phyloP scores from a whole-genome alignment of 2,329 filamentous ascomycete species.

The Zymoseptoria ardabiliae region DNA sequence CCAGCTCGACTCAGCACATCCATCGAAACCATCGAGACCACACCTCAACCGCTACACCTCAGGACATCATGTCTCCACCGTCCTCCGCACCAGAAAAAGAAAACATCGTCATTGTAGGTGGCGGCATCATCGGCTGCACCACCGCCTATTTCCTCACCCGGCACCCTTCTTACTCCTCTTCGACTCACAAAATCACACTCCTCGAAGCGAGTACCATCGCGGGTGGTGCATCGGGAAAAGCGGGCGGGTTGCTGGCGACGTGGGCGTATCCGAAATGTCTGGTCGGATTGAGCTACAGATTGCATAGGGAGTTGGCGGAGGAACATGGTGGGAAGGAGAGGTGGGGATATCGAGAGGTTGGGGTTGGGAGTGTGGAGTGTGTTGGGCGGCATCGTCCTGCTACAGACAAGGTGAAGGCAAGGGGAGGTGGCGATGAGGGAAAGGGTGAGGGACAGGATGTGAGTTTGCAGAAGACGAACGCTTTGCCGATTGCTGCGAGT shows the following conservation, averaged over 20 bases:
- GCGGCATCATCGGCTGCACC: slow-evolving; percentile 86
- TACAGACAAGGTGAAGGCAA: slow-evolving; percentile 15
- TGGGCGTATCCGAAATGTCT: slow-evolving; percentile 84
- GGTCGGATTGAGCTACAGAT: slow-evolving; percentile 74
- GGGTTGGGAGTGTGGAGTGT: slow-evolving; percentile 61
- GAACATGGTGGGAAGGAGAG: slow-evolving; percentile 68
- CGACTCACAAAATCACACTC: slow-evolving; percentile 71
- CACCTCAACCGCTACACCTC: not conserved
- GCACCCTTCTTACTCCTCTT: slow-evolving; percentile 70
- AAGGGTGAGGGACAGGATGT: slow-evolving; percentile 34
- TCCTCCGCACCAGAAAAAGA: slow-evolving; percentile 9
- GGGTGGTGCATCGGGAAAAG: slow-evolving; percentile 89
- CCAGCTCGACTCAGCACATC: not conserved
- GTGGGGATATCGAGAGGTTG: slow-evolving; percentile 81
- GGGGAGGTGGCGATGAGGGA: slow-evolving; percentile 25
- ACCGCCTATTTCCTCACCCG: slow-evolving; percentile 87
- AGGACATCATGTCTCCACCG: not conserved
- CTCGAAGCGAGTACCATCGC: slow-evolving; percentile 82
- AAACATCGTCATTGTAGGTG: slow-evolving; percentile 48
- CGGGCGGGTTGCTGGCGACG: slow-evolving; percentile 78
- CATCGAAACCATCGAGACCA: not conserved
- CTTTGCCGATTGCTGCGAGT: slow-evolving; percentile 30
- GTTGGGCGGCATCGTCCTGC: slow-evolving; percentile 35
- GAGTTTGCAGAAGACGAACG: slow-evolving; percentile 45
- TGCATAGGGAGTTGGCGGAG: slow-evolving; percentile 77